Evolutionary conservation across 2,329 filamentous ascomycete genomes (phyloP).

Genomic region (Alternaria angustiovoidea): DNA sequence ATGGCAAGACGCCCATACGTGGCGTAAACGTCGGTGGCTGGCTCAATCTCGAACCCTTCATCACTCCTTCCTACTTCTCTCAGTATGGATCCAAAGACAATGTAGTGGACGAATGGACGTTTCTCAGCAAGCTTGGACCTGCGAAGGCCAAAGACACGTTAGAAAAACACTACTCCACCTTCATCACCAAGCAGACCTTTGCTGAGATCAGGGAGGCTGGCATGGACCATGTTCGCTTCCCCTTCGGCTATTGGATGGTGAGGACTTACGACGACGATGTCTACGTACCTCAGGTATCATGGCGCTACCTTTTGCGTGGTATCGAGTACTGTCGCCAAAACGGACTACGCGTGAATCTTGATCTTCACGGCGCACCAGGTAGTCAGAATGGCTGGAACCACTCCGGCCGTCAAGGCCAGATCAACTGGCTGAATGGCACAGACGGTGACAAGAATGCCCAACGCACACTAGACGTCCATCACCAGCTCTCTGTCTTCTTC

Average conservation of each 20-base stretch:
- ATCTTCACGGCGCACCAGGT: constrained; percentile 89
- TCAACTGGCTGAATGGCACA: constrained; percentile 91
- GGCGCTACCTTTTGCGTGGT: constrained; percentile 89
- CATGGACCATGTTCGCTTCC: constrained; percentile 95
- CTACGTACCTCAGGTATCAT: constrained; percentile 85
- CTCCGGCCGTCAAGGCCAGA: constrained; percentile 80
- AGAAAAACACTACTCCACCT: constrained; percentile 92
- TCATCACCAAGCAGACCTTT: constrained; percentile 86
- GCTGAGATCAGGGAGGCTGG: constrained; percentile 84
- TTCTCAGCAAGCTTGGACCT: constrained; percentile 74
- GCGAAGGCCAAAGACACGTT: constrained; percentile 70
- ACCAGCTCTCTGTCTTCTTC: constrained; percentile 89
- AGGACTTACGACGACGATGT: constrained; percentile 84
- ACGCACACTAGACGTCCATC: constrained; percentile 85
- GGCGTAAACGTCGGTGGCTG: constrained; percentile 95
- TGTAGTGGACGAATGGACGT: constrained; percentile 88
- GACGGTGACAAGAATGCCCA: constrained; percentile 80
- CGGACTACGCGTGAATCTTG: constrained; percentile 89
- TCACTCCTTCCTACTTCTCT: constrained; percentile 89
- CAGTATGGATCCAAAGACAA: constrained; percentile 67
- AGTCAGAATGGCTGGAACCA: constrained; percentile 99
- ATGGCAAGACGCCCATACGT: constrained; percentile 79
- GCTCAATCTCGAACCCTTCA: constrained; percentile 93
- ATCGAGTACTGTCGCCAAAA: constrained; percentile 96
- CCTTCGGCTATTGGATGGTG: constrained; percentile 94